A percentile compares a stretch with the other conserved stretches of the same genome.
Evolutionary conservation across 805 yeast species (phyloP).

Genomic region (Metschnikowia lachancei): DNA sequence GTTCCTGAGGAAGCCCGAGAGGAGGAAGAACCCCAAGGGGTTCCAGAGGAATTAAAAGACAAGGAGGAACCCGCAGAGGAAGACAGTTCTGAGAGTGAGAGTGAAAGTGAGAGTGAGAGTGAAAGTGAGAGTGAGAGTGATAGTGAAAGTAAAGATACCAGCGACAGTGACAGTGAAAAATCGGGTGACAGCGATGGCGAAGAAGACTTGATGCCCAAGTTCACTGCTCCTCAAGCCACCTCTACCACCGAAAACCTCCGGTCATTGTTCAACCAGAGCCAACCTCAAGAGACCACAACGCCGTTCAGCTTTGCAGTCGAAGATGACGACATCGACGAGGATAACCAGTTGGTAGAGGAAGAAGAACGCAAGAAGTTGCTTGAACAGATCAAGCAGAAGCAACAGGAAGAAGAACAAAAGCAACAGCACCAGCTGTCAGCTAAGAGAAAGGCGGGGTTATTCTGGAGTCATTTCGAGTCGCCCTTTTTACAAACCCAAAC

Average conservation of each 20-base stretch:
- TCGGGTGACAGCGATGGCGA: slow-evolving; percentile 15
- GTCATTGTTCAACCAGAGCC: slow-evolving; percentile 54
- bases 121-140: slow-evolving; percentile 19
- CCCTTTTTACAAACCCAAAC: slow-evolving; percentile 87
- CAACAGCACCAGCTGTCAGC: slow-evolving; percentile 22
- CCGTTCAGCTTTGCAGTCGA: slow-evolving; percentile 41
- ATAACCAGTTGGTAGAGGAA: slow-evolving; percentile 7
- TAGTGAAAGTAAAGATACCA: slow-evolving; percentile 11
- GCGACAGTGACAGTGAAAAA: slow-evolving; percentile 14
- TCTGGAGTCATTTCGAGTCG: slow-evolving; percentile 80
- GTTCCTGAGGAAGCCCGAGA: slow-evolving; percentile 3
- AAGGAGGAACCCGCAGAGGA: slow-evolving; percentile 1
- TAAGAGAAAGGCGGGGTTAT: slow-evolving; percentile 46
- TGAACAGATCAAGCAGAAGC: slow-evolving; percentile 32
- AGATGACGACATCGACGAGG: slow-evolving; percentile 23
- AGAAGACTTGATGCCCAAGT: slow-evolving; percentile 55
- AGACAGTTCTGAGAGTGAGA: not conserved
- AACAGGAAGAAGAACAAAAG: slow-evolving; percentile 27
- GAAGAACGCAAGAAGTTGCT: slow-evolving; percentile 27
- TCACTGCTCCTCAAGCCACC: slow-evolving; percentile 37
- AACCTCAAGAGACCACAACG: slow-evolving; percentile 17
- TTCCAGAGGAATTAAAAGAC: not conserved
- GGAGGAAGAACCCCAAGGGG: too few species aligned
- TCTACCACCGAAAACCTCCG: slow-evolving; percentile 61
- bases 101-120: slow-evolving; percentile 20